Base-by-base conservation (phyloP, 2,329 filamentous ascomycete species). In the Rhexocercosporidium sp. region DNA sequence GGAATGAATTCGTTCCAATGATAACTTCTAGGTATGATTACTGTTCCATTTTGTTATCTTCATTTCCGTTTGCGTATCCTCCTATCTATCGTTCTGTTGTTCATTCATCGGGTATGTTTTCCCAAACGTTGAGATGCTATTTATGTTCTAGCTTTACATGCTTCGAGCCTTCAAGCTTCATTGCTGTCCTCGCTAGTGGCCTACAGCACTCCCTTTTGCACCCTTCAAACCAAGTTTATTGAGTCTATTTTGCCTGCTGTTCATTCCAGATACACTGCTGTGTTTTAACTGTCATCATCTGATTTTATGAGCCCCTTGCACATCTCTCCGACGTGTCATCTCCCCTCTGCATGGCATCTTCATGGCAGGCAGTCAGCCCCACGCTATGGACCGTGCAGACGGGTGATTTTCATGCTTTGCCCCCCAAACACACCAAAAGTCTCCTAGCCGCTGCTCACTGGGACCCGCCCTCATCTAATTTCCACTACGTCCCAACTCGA, bases 381-480 rank as follows among this genome's bases (percentile, higher is more conserved):
- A 27, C 37, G 22, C 56, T 59, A 27, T 20, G 37, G 56, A 44
- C 56, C 39, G 34, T 44, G 56, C 37, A 59, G 5, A 11, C 34
- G 56, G 34, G 22, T 59, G 56, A 44, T 59, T 29, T 59, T 25
- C 56, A 59, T 37, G 39, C 56, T 39, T 59, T 37, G 12, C n/a
- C n/a, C n/a, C 34, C n/a, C 5, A 18, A 41, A 59, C n/a, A 8
- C n/a, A 20, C n/a, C 5, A 18, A 41, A 59, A 59, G 34, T 27
- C 37, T 9, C 56, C 56, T 59, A 44, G 56, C 56, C 56, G 56
- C 56, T 59, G 34, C 20, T 44, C 37, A 44, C 14, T n/a, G 16
- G 9, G 34, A 37, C 56, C 34, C 37, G 34, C 56, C 34, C 22
- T 59, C 56, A 59, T 59, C 25, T 59, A 25, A 59, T 59, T 59